A percentile compares a stretch with the other conserved stretches of the same genome.
Evolutionary conservation across 768 basidiomycete genomes (phyloP).

Genomic region (Calocybe cyanea): DNA sequence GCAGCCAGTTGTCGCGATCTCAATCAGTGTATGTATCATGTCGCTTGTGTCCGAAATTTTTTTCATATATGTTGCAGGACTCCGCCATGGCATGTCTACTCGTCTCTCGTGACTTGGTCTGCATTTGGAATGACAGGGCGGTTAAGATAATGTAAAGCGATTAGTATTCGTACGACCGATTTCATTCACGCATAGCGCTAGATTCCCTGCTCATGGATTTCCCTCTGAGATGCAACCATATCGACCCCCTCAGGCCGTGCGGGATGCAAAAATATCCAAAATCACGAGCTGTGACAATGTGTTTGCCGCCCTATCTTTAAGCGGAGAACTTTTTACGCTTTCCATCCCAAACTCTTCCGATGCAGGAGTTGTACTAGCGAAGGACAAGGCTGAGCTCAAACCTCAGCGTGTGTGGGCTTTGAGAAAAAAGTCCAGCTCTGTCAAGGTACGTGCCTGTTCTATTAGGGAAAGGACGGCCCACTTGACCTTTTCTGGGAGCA

Average conservation of each 20-base stretch:
- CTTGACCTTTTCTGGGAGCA: constrained; percentile 20
- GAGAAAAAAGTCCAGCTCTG: constrained; percentile 81
- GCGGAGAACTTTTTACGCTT: constrained; percentile 93
- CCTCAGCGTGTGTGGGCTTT: constrained; percentile 92
- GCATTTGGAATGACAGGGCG: constrained; percentile 72
- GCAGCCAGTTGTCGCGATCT: constrained; percentile 65
- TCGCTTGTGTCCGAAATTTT: background rate
- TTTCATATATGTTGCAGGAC: constrained; percentile 46
- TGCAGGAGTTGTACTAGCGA: constrained; percentile 25
- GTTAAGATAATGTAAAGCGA: constrained; percentile 63
- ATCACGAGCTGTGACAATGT: constrained; percentile 73
- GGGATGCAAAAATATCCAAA: constrained; percentile 71
- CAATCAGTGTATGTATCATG: constrained; percentile 58
- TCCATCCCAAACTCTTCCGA: constrained; percentile 35
- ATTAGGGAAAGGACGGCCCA: background rate
- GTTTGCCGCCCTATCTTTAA: constrained; percentile 79
- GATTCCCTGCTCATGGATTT: constrained; percentile 76
- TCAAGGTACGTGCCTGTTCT: constrained; percentile 46
- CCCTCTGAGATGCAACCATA: constrained; percentile 75
- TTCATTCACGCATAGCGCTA: constrained; percentile 19
- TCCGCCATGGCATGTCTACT: constrained; percentile 80
- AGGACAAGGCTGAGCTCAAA: constrained; percentile 45
- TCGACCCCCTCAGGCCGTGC: constrained; percentile 73
- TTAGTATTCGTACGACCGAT: background rate
- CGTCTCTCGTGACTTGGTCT: constrained; percentile 76